These are phyloP conservation scores for Eutrema yunnanense DNA, from an alignment of 345 rosid species.

Conservation along the genomic window DNA sequence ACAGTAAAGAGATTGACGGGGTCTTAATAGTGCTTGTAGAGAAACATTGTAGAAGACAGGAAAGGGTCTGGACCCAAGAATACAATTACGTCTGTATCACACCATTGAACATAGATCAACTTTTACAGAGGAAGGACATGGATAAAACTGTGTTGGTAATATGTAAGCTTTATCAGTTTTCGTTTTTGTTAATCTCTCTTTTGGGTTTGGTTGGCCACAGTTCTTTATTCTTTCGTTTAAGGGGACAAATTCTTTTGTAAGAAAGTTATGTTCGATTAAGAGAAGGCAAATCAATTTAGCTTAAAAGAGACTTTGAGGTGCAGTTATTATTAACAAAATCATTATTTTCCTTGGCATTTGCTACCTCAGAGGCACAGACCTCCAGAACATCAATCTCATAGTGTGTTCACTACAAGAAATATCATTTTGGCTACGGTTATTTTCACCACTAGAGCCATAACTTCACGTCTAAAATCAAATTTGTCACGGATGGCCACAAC, in stretches of 20 bases:
- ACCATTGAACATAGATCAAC: slow-evolving; percentile 14
- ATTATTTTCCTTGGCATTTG: too few relatives aligned
- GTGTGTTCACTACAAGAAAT: too few relatives aligned
- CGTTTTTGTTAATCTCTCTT: not conserved
- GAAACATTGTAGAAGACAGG: slow-evolving; percentile 17
- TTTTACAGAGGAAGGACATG: slow-evolving; percentile 11
- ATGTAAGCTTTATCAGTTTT: slow-evolving; percentile 18
- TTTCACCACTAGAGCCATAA: too few relatives aligned
- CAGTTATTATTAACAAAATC: not conserved
- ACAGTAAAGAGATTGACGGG: slow-evolving; percentile 20
- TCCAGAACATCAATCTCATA: too few relatives aligned
- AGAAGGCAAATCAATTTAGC: slow-evolving; percentile 2
- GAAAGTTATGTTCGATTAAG: slow-evolving; percentile 26
- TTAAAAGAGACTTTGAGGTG: not conserved
- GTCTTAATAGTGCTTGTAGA: slow-evolving; percentile 6
- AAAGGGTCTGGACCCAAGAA: slow-evolving; percentile 15
- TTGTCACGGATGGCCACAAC: too few relatives aligned
- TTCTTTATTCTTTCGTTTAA: slow-evolving; percentile 36
- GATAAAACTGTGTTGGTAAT: slow-evolving; percentile 27
- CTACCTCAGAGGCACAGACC: too few relatives aligned
- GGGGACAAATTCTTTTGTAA: slow-evolving; percentile 51
- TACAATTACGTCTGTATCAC: slow-evolving; percentile 1
- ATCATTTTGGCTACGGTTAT: too few relatives aligned
- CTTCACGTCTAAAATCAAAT: too few relatives aligned
- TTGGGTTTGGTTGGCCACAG: not conserved